Evolutionary conservation across 2,329 filamentous ascomycete genomes (phyloP).

Genomic region (Talaromyces sp.): DNA sequence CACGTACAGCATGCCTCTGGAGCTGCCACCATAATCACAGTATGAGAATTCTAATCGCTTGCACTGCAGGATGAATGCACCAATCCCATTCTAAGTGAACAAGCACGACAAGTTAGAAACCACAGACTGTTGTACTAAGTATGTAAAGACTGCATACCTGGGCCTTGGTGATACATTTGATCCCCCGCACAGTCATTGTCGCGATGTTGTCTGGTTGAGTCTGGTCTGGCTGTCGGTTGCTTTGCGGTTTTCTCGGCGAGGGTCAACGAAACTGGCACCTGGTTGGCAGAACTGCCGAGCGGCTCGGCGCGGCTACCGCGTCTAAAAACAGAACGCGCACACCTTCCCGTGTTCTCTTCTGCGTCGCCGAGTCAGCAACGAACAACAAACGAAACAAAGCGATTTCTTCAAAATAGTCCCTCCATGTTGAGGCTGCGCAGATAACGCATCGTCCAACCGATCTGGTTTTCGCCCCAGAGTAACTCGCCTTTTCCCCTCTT

Average conservation of each 20-base stretch:
- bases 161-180: constrained; percentile 51
- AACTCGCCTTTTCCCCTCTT: neutral
- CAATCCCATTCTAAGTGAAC: constrained; percentile 69
- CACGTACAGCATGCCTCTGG: constrained; percentile 83
- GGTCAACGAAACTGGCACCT: neutral
- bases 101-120: neutral
- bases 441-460: neutral
- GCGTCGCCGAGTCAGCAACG: neutral
- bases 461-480: neutral
- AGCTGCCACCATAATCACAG: constrained; percentile 93
- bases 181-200: constrained; percentile 41
- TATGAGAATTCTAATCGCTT: constrained; percentile 94
- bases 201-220: constrained; percentile 7
- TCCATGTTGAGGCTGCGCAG: neutral
- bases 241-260: constrained; percentile 1
- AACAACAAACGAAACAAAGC: neutral
- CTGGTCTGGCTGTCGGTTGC: neutral
- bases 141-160: constrained; percentile 42
- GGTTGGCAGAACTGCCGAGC: constrained; percentile 20
- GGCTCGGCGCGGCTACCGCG: constrained; percentile 21
- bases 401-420: neutral
- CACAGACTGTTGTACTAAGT: constrained; percentile 9
- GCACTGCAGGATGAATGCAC: constrained; percentile 95
- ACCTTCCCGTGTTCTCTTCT: neutral
- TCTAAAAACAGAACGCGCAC: constrained; percentile 7